A percentile compares a stretch with the other conserved stretches of the same genome.
Evolutionary conservation across 805 yeast genomes (phyloP).

Genomic region (Yarrowia porcina): DNA sequence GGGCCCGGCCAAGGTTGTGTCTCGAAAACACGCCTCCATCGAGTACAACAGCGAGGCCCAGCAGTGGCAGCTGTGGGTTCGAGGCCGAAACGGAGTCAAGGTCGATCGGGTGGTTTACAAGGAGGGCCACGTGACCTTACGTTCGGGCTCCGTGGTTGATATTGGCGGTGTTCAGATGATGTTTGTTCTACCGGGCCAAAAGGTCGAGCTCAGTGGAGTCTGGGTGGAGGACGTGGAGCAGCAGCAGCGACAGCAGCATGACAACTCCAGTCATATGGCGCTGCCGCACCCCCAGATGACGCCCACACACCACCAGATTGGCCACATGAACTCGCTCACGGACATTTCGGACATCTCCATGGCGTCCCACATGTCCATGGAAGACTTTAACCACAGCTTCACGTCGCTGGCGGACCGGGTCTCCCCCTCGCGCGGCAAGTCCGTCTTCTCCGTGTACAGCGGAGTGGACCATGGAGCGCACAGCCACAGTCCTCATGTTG

Average conservation of each 20-base stretch:
- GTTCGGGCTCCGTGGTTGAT: slow-evolving; percentile 87
- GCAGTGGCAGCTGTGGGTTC: slow-evolving; percentile 78
- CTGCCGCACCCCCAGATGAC: neutral
- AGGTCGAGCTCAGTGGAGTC: neutral
- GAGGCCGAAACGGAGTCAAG: slow-evolving; percentile 92
- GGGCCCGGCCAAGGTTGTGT: slow-evolving; percentile 97
- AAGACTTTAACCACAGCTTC: slow-evolving; percentile 9
- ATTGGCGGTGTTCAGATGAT: slow-evolving; percentile 98
- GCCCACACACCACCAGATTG: neutral
- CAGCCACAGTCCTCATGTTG: neutral
- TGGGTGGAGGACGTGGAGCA: slow-evolving; percentile 3
- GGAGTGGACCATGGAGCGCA: neutral
- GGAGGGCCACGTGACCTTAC: slow-evolving; percentile 48
- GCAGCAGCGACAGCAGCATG: neutral
- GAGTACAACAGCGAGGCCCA: slow-evolving; percentile 70
- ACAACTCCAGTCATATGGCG: neutral
- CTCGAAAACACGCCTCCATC: slow-evolving; percentile 84
- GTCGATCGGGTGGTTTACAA: slow-evolving; percentile 63
- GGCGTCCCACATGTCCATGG: slow-evolving; percentile 22
- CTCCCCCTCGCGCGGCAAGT: neutral
- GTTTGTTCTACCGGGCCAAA: slow-evolving; percentile 91
- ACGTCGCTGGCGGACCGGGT: slow-evolving; percentile 17
- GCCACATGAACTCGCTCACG: slow-evolving; percentile 5
- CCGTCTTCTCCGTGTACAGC: neutral
- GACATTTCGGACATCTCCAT: slow-evolving; percentile 8